Evolutionary conservation across 495 filamentous ascomycete genomes (phyloP).

Genomic region (Pseudotulostoma volvatum): DNA sequence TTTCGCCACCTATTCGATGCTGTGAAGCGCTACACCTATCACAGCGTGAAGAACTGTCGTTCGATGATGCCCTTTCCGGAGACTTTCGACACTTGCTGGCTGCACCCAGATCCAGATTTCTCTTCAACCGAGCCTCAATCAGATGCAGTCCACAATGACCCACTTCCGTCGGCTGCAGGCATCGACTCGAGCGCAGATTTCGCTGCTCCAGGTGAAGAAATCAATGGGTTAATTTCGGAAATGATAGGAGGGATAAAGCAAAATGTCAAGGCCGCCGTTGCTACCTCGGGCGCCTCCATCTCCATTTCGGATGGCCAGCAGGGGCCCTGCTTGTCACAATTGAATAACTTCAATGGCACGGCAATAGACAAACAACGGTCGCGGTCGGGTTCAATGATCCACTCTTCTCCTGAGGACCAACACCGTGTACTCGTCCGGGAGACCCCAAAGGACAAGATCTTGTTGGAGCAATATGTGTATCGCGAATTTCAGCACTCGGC

Average conservation of each 20-base stretch:
- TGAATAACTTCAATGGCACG: conserved; percentile 27
- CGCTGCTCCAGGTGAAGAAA: conserved; percentile 9
- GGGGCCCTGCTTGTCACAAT: conserved; percentile 6
- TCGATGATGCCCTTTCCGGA: conserved; percentile 27
- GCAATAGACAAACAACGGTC: conserved; percentile 40
- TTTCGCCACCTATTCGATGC: too few species aligned
- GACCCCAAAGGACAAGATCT: conserved; percentile 34
- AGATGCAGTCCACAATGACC: conserved; percentile 14
- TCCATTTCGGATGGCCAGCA: conserved; percentile 17
- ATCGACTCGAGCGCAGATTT: conserved; percentile 12
- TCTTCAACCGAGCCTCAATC: conserved; percentile 11
- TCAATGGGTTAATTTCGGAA: conserved; percentile 20
- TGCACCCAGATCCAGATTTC: conserved; percentile 14
- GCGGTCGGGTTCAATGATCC: conserved; percentile 36
- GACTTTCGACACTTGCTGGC: conserved; percentile 9
- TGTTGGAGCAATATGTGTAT: conserved; percentile 60
- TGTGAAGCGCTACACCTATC: too few species aligned
- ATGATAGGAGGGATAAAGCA: conserved; percentile 39
- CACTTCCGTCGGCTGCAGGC: conserved; percentile 11
- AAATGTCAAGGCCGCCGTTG: conserved; percentile 38
- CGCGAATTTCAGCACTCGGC: conserved; percentile 58
- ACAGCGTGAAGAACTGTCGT: neutral
- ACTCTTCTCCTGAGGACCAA: conserved; percentile 13
- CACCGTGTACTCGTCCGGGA: conserved; percentile 22
- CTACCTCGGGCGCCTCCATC: conserved; percentile 28